Evolutionary conservation across 2,329 filamentous ascomycete species (phyloP).

Genomic region (Colletotrichum sp.): DNA sequence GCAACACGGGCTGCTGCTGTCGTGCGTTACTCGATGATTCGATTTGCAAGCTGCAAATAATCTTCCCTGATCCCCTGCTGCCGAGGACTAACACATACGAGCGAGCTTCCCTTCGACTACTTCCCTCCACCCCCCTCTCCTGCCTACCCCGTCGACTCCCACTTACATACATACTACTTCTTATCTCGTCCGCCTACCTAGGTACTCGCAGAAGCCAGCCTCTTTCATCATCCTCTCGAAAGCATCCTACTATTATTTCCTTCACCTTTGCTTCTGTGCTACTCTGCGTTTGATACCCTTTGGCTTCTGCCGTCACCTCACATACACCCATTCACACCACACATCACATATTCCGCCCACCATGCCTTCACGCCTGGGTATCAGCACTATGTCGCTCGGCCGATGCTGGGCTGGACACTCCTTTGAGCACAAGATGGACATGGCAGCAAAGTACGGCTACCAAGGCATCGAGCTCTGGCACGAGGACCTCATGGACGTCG

Average conservation of each 20-base stretch:
- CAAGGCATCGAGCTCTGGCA: constrained; percentile 78
- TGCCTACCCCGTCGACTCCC: neutral
- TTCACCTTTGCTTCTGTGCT: neutral
- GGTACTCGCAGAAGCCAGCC: neutral
- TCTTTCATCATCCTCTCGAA: neutral
- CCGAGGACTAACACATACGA: constrained; percentile 11
- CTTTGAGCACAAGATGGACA: constrained; percentile 70
- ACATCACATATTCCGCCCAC: constrained; percentile 15
- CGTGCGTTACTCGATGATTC: neutral
- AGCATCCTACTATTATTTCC: neutral
- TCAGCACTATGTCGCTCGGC: constrained; percentile 79
- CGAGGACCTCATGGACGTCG: constrained; percentile 73
- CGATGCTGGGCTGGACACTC: constrained; percentile 71
- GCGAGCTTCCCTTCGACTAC: neutral
- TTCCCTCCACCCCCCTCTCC: neutral
- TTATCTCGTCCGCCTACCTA: neutral
- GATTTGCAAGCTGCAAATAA: neutral
- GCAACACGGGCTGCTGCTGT: neutral
- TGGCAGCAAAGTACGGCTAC: constrained; percentile 69
- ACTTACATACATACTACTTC: neutral
- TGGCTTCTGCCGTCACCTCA: neutral
- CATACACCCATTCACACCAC: neutral
- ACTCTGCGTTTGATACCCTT: neutral
- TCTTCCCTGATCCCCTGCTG: neutral
- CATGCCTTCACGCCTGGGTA: constrained; percentile 66